These are phyloP conservation scores for Populus tremula DNA, from an alignment of 345 rosid genomes.

Conservation along the genomic window DNA sequence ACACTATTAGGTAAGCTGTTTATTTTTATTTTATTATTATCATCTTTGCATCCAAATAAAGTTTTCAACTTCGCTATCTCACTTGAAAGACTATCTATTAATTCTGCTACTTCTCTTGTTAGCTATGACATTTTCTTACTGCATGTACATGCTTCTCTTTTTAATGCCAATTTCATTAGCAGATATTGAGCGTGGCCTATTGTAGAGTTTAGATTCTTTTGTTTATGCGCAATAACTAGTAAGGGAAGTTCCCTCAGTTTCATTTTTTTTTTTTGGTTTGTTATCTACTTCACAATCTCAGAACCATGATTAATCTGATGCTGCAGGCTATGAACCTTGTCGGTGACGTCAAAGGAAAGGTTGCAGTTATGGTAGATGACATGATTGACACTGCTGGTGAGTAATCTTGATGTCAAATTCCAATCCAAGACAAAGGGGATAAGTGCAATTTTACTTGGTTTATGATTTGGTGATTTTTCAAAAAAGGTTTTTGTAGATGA, in stretches of 20 bases:
- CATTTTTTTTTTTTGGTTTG: no score
- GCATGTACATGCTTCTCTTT: neutral
- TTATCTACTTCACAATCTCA: neutral
- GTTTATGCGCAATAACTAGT: neutral
- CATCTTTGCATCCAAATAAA: neutral
- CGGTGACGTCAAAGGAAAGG: conserved; percentile 30
- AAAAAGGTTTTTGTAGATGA: neutral
- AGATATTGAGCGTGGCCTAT: neutral
- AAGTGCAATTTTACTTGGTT: neutral
- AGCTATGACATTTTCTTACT: neutral
- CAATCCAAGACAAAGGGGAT: neutral
- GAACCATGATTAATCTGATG: neutral
- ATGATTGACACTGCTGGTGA: conserved; percentile 39
- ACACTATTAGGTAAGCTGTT: neutral
- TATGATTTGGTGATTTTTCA: neutral
- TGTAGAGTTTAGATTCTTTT: neutral
- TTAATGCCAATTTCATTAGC: neutral
- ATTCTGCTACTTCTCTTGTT: neutral
- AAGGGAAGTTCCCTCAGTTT: neutral
- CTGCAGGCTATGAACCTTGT: conserved; percentile 34
- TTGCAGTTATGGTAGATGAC: conserved; percentile 38
- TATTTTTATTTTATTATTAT: neutral
- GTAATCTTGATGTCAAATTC: conserved; percentile 10
- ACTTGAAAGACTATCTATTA: neutral
- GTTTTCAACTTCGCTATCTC: neutral